Evolutionary conservation across 352 stramenopile species (phyloP).

Genomic region (Phytophthora melonis): DNA sequence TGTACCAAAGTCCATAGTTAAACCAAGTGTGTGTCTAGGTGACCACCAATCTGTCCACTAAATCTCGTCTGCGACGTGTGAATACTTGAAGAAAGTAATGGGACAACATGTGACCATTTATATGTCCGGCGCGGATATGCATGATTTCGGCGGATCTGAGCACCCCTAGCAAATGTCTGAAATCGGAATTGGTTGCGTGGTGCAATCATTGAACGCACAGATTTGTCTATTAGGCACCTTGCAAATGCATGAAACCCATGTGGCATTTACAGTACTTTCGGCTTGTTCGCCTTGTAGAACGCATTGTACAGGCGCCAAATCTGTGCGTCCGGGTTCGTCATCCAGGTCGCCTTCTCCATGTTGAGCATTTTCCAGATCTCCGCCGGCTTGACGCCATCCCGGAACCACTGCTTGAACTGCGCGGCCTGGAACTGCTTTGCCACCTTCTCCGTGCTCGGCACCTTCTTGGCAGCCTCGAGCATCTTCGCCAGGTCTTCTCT

Average conservation of each 20-base stretch:
- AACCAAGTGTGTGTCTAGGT: too few relatives aligned
- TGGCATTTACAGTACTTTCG: neutral
- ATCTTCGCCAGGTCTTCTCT: conserved; percentile 6
- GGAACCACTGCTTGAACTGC: conserved; percentile 9
- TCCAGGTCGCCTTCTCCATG: conserved; percentile 8
- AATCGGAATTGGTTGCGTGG: too few relatives aligned
- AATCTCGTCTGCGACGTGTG: too few relatives aligned
- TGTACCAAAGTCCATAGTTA: too few relatives aligned
- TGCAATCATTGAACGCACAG: too few relatives aligned
- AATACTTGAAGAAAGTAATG: too few relatives aligned
- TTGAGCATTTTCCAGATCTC: conserved; percentile 17
- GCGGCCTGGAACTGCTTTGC: conserved; percentile 3
- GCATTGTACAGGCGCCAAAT: conserved; percentile 8
- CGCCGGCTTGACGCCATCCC: neutral
- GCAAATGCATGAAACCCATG: neutral
- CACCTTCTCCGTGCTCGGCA: conserved; percentile 9
- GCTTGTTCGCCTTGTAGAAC: conserved; percentile 6
- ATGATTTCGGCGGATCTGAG: too few relatives aligned
- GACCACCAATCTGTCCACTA: too few relatives aligned
- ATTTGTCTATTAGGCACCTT: too few relatives aligned
- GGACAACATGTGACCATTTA: too few relatives aligned
- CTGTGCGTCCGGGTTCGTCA: conserved; percentile 11
- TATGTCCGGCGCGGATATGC: too few relatives aligned
- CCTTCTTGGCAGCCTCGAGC: conserved; percentile 12
- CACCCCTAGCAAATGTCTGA: too few relatives aligned